These are phyloP conservation scores for Adenanthera pavonina DNA, from an alignment of 306 rosid genomes.

Conservation along the genomic window DNA sequence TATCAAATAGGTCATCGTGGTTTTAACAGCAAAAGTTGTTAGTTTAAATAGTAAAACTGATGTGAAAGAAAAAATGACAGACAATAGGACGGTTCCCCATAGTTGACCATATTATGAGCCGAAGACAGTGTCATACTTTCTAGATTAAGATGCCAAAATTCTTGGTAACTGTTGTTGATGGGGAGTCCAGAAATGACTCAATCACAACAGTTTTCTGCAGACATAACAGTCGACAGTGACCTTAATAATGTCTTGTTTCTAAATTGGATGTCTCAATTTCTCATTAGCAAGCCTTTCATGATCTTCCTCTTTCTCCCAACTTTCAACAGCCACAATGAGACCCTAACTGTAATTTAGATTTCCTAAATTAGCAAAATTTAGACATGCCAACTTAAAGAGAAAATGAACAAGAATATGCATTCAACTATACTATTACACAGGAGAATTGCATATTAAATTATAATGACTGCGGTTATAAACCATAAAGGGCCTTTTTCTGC, in stretches of 20 bases:
- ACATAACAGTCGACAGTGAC: not conserved
- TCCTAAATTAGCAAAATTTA: not conserved
- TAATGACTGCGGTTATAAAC: not conserved
- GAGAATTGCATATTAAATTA: not conserved
- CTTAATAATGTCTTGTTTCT: not conserved
- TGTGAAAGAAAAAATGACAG: not conserved
- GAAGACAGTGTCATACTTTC: not conserved
- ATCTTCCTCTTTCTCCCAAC: not conserved
- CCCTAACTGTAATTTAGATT: not conserved
- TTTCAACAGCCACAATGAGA: slow-evolving; percentile 2
- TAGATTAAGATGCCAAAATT: not conserved
- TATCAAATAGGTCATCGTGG: slow-evolving; percentile 3
- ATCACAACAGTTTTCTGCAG: not conserved
- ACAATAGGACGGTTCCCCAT: not conserved
- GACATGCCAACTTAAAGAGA: not conserved
- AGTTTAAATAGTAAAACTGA: not conserved
- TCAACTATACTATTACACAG: not conserved
- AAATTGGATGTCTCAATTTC: not conserved
- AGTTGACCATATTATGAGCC: not conserved
- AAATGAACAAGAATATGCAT: not conserved
- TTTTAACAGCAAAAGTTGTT: not conserved
- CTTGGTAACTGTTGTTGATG: not conserved
- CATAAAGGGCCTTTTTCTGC: slow-evolving; percentile 20
- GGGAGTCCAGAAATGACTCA: not conserved
- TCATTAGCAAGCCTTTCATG: not conserved